These are phyloP conservation scores for Pestalotiopsis fici DNA, from an alignment of 2,329 filamentous ascomycete species.

Conservation along the genomic window DNA sequence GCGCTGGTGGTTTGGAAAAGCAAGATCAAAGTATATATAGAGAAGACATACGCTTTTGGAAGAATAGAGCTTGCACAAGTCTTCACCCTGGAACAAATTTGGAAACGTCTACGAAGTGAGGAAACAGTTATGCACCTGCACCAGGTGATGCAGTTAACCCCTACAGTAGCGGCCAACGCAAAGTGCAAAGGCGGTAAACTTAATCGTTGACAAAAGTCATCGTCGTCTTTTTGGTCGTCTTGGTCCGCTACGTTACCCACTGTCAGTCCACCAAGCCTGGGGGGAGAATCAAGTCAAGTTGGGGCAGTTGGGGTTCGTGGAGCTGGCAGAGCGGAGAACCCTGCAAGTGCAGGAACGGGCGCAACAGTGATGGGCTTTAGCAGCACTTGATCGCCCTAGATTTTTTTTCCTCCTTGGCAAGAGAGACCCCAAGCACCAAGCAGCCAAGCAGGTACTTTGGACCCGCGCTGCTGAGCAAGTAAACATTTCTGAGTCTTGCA, in stretches of 20 bases:
- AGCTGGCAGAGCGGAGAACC: constrained; percentile 7
- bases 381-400: background rate
- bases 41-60: background rate
- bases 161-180: background rate
- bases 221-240: background rate
- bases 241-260: too few species aligned
- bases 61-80: background rate
- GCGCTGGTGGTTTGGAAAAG: background rate
- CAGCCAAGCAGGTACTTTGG: background rate
- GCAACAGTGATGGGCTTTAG: background rate
- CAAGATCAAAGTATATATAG: background rate
- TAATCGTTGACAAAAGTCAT: background rate
- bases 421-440: background rate
- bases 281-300: too few species aligned
- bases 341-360: constrained; percentile 5
- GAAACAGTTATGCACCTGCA: background rate
- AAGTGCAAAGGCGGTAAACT: background rate
- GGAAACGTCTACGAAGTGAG: background rate
- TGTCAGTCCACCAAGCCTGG: too few species aligned
- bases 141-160: background rate
- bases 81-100: background rate
- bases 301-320: background rate
- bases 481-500: background rate
- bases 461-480: background rate
- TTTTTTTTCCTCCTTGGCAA: background rate